phyloP scores from a whole-genome alignment of 2,329 filamentous ascomycete genomes.

The Claviceps pazoutovae region DNA sequence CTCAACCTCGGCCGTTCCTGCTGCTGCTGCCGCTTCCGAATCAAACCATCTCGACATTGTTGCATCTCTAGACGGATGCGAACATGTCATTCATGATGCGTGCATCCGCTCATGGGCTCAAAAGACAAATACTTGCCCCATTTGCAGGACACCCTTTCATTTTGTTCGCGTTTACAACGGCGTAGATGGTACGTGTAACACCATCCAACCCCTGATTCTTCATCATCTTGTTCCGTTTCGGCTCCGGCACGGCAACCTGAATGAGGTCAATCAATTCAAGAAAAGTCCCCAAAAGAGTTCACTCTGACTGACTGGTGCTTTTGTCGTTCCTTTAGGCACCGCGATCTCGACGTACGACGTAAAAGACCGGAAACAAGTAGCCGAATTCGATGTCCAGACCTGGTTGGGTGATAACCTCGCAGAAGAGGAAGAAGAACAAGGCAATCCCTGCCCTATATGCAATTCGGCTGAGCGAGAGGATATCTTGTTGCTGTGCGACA shows the following conservation, averaged over 20 bases:
- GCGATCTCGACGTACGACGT: constrained; percentile 48
- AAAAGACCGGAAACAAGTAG: constrained; percentile 75
- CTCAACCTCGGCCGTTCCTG: constrained; percentile 6
- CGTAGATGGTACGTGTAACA: constrained; percentile 54
- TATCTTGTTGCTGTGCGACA: constrained; percentile 76
- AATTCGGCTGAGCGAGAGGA: constrained; percentile 69
- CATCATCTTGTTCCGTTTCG: neutral
- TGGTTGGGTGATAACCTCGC: constrained; percentile 61
- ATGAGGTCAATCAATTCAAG: neutral
- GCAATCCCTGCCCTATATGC: constrained; percentile 72
- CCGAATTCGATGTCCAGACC: constrained; percentile 69
- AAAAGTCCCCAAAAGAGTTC: neutral
- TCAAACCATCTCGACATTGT: constrained; percentile 30
- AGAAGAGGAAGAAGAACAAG: constrained; percentile 48
- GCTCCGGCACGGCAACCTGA: neutral
- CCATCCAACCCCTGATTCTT: constrained; percentile 6
- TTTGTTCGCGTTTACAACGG: constrained; percentile 70
- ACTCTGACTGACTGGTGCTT: neutral
- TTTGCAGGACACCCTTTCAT: constrained; percentile 88
- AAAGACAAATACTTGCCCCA: constrained; percentile 93
- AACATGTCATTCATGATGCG: constrained; percentile 82
- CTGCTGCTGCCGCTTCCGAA: constrained; percentile 12
- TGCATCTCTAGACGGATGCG: constrained; percentile 58
- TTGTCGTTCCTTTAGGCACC: constrained; percentile 27
- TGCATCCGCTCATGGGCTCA: constrained; percentile 92